Evolutionary conservation across 306 rosid genomes (phyloP).

Genomic region (Hippophae gyantsensis): DNA sequence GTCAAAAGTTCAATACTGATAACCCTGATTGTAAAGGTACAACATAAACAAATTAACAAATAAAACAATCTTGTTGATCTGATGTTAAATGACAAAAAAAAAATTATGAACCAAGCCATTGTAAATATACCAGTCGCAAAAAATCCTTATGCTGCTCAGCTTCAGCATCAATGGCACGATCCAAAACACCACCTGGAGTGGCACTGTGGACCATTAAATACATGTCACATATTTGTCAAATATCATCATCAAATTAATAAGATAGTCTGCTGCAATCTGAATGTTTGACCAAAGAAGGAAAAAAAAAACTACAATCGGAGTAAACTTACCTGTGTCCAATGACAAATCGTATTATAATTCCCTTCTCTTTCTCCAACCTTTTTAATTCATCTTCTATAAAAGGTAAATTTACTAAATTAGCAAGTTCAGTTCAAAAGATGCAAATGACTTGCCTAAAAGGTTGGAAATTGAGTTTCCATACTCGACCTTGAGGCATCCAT

Average conservation of each 20-base stretch:
- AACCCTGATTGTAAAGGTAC: no score
- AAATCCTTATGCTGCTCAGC: conserved; percentile 40
- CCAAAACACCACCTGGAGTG: conserved; percentile 44
- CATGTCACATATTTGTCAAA: conserved; percentile 5
- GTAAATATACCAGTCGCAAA: conserved; percentile 38
- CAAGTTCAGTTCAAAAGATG: conserved; percentile 4
- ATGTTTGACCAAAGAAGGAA: no score
- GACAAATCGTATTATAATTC: conserved; percentile 48
- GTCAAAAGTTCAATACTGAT: no score
- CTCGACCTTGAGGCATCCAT: conserved; percentile 51
- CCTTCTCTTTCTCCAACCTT: conserved; percentile 47
- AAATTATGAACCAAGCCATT: conserved; percentile 4
- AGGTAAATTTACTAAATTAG: not conserved
- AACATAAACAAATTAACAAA: no score
- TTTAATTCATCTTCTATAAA: conserved; percentile 30
- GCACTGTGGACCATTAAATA: conserved; percentile 26
- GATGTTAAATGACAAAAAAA: not conserved
- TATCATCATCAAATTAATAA: not conserved
- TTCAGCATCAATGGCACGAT: conserved; percentile 53
- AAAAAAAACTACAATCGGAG: not conserved
- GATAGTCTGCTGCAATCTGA: not conserved
- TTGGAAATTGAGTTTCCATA: not conserved
- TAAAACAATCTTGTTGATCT: no score
- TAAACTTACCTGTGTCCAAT: conserved; percentile 45
- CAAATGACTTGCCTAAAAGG: not conserved